Evolutionary conservation across 208 protist species (phyloP).

Genomic region (Angomonas ambiguus): DNA sequence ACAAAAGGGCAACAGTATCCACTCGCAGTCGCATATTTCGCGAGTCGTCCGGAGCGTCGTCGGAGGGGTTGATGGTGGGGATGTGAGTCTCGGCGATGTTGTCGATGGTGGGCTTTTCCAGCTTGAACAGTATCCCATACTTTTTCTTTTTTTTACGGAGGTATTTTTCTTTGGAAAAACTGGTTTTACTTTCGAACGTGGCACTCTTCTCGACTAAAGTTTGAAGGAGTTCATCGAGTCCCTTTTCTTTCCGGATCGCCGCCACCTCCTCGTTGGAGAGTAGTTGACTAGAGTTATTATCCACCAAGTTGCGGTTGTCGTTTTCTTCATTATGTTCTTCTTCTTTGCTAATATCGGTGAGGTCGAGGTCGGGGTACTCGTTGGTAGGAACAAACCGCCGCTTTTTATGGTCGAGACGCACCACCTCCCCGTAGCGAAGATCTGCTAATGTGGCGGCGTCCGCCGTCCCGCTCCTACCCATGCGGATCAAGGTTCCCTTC

Average conservation of each 20-base stretch:
- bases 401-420: slow-evolving; percentile 49
- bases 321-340: slow-evolving; percentile 18
- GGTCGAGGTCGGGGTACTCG: slow-evolving; percentile 85
- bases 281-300: slow-evolving; percentile 76
- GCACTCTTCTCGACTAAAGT: slow-evolving; percentile 78
- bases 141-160: slow-evolving; percentile 89
- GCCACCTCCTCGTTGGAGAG: slow-evolving; percentile 77
- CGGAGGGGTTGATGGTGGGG: slow-evolving; percentile 76
- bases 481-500: slow-evolving; percentile 41
- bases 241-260: slow-evolving; percentile 63
- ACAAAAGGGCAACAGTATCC: slow-evolving; percentile 81
- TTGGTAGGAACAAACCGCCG: slow-evolving; percentile 58
- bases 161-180: slow-evolving; percentile 91
- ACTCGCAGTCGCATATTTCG: slow-evolving; percentile 55
- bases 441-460: slow-evolving; percentile 66
- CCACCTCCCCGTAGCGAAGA: slow-evolving; percentile 75
- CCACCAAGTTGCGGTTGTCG: slow-evolving; percentile 82
- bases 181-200: slow-evolving; percentile 86
- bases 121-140: slow-evolving; percentile 82
- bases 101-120: slow-evolving; percentile 69
- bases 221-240: slow-evolving; percentile 68
- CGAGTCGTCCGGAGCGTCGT: slow-evolving; percentile 56
- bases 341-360: slow-evolving; percentile 31
- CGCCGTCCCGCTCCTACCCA: slow-evolving; percentile 59
- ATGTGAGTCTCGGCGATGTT: slow-evolving; percentile 72